Conservation (phyloP, 2,329 filamentous ascomycete species). For the Talaromyces funiculosus region DNA sequence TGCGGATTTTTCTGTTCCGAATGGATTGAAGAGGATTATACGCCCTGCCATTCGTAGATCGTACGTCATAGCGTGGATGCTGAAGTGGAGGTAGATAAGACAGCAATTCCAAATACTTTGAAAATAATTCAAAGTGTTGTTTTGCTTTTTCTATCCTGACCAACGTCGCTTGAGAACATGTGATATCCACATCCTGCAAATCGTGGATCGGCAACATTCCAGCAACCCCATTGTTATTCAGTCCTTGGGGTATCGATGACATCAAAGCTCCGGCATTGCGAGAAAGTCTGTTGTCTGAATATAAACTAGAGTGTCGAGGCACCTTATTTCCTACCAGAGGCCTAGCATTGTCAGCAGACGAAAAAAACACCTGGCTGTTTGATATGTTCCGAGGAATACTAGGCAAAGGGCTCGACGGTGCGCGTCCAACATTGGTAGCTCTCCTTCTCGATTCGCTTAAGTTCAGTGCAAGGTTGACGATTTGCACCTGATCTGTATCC, state of each 20-base stretch:
- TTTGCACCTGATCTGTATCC: conserved; percentile 76
- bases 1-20: conserved; percentile 79
- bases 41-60: conserved; percentile 49
- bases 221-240: background rate
- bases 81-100: conserved; percentile 67
- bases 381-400: conserved; percentile 30
- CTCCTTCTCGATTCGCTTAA: conserved; percentile 70
- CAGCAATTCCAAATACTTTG: conserved; percentile 77
- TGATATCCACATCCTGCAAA: conserved; percentile 29
- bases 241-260: conserved; percentile 1
- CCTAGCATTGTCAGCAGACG: conserved; percentile 17
- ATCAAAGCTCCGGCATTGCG: background rate
- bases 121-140: conserved; percentile 76
- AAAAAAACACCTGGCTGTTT: conserved; percentile 20
- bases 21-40: conserved; percentile 95
- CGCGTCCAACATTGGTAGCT: conserved; percentile 50
- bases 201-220: conserved; percentile 24
- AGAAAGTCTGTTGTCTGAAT: conserved; percentile 17
- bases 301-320: conserved; percentile 21
- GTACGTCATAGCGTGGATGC: conserved; percentile 12
- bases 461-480: conserved; percentile 86
- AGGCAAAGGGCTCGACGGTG: conserved; percentile 47
- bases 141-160: conserved; percentile 79
- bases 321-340: background rate
- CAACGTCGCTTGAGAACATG: conserved; percentile 72